A percentile compares a stretch with the other conserved stretches of the same genome.
Evolutionary conservation across 441 rosid genomes (phyloP).

Genomic region (Pelargonium citronellum): DNA sequence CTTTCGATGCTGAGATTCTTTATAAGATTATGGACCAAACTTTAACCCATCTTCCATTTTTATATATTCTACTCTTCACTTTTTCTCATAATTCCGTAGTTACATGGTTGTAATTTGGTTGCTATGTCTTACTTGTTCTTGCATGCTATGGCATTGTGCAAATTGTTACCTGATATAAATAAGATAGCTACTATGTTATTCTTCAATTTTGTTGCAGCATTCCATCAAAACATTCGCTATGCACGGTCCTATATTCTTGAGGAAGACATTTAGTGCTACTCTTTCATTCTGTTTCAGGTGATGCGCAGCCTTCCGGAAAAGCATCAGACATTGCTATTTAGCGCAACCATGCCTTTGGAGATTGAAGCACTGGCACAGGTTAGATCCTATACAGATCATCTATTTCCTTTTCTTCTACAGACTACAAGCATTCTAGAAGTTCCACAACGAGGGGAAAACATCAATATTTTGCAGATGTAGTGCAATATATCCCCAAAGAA

Average conservation of each 20-base stretch:
- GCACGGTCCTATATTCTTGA: background rate
- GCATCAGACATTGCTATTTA: conserved; percentile 28
- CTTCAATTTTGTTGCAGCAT: background rate
- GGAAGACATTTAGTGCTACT: background rate
- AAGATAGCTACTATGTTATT: background rate
- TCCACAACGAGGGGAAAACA: conserved; percentile 1
- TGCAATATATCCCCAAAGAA: background rate
- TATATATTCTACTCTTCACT: too few relatives aligned
- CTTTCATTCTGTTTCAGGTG: conserved; percentile 24
- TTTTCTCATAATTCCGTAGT: too few relatives aligned
- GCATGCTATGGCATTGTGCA: background rate
- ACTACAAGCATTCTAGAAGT: background rate
- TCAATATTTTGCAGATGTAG: background rate
- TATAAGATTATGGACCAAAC: too few relatives aligned
- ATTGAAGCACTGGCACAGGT: conserved; percentile 28
- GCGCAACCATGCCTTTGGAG: conserved; percentile 29
- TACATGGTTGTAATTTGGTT: too few relatives aligned
- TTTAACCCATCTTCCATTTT: too few relatives aligned
- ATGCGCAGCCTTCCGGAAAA: conserved; percentile 24
- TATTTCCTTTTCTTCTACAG: background rate
- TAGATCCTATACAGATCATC: conserved; percentile 8
- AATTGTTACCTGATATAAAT: too few relatives aligned
- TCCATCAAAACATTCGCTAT: conserved; percentile 2
- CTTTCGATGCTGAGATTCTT: too few relatives aligned
- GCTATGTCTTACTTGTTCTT: background rate